Base-by-base conservation (phyloP, 768 basidiomycete species). In the Dictyophora rubrovolvata region DNA sequence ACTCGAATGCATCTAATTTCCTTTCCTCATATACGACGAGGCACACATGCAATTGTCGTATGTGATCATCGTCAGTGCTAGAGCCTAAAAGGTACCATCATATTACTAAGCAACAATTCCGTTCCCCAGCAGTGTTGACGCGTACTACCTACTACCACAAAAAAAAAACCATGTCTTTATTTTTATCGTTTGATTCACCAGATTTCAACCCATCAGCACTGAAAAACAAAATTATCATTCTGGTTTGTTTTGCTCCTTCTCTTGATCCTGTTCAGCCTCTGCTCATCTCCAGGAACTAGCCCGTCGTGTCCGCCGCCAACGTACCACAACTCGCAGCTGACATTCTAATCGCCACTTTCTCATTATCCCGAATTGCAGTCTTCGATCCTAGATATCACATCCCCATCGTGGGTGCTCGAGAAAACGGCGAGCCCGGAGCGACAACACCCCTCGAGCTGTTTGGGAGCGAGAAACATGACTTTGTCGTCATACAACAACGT, bases 401-500 rank as follows among this genome's bases (percentile, higher is more conserved):
- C 7, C 87, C 90, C 4, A 79, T 86, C n/a, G 78, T 82, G 9
- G 88, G 89, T 4, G 80, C 74, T n/a, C 76, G 83, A 59, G 89
- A 91, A 64, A 77, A 82, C 61, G 80, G 76, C 1, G 68, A 70
- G 54, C 69, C 72, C 20, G 84, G 87, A 22, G 73, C 92, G 47
- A 87, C 84, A 8, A 86, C 85, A 10, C 84, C 90, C 47, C 73
- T 87, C 50, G 90, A 93, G 78, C 69, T 92, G 8, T 91, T 84
- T 64, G 85, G 86, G 7, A 75, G 74, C 49, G 66, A 73, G 34
- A 75, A 72, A 5, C 63, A 70, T 53, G 69, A 77, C 49, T 60
- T 91, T n/a, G 73, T 81, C 37, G 74, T 89, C 51, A 68, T 92
- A 17, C 90, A 90, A 65, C 89, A 92, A 65, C 73, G 88, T 59